phyloP scores from a whole-genome alignment of 2,329 filamentous ascomycete species.

The Fusarium paranaense region DNA sequence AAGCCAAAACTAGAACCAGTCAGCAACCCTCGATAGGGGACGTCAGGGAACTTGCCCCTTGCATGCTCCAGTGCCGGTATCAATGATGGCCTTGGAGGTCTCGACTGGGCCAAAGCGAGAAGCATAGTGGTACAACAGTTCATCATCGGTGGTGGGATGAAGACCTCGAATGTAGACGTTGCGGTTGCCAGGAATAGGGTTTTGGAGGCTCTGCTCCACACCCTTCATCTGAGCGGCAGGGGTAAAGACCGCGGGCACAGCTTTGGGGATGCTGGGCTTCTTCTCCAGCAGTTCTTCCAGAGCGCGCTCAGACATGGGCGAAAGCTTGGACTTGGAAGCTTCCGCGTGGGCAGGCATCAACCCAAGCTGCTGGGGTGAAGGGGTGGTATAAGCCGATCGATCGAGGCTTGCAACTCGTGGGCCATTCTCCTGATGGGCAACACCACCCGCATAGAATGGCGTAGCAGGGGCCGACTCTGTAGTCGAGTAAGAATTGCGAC shows the following conservation, averaged over 20 bases:
- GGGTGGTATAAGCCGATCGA: conserved; percentile 73
- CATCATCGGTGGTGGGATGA: conserved; percentile 93
- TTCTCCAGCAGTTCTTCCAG: conserved; percentile 76
- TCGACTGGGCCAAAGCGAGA: conserved; percentile 92
- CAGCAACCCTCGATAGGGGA: conserved; percentile 1
- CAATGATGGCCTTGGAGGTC: conserved; percentile 98
- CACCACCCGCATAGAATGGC: conserved; percentile 70
- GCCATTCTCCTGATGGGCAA: conserved; percentile 69
- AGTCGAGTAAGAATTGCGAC: conserved; percentile 75
- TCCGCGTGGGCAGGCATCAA: conserved; percentile 55
- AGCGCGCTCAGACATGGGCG: conserved; percentile 58
- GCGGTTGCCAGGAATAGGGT: conserved; percentile 89
- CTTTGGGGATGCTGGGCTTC: conserved; percentile 85
- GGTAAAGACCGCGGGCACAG: conserved; percentile 90
- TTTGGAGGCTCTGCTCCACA: conserved; percentile 93
- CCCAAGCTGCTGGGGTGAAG: conserved; percentile 71
- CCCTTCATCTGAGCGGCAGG: conserved; percentile 89
- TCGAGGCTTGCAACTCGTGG: conserved; percentile 70
- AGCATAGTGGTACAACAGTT: conserved; percentile 85
- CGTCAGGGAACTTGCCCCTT: conserved; percentile 79
- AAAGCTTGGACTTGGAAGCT: conserved; percentile 56
- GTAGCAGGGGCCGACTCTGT: conserved; percentile 75
- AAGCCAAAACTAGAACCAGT: conserved; percentile 83
- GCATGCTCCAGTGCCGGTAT: conserved; percentile 91
- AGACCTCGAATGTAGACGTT: conserved; percentile 99